Base-by-base conservation (phyloP, 306 rosid genomes). In the Herpetospermum pedunculosum region DNA sequence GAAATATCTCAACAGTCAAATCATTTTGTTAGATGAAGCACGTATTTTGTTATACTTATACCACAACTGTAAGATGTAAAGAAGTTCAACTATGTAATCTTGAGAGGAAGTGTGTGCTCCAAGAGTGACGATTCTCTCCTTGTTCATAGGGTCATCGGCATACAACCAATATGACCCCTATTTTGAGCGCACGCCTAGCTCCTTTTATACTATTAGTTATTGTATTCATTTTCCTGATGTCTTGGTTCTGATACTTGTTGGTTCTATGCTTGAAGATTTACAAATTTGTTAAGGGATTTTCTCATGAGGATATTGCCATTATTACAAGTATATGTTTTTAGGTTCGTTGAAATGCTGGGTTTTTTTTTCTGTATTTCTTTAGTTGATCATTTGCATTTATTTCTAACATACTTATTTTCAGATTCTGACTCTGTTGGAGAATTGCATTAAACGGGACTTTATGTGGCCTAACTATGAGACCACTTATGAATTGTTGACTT, bases 341-440 rank as follows among this genome's bases (percentile, higher is more conserved):
- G 58, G 29, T 59, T 59, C 19, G 40, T 49, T 49, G 54, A 49
- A 49, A 49, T 49, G 54, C 19, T 49, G 23, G 23, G n/a, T 15
- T 26, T n/a, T 16, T 59, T 59, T 59, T 15, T 2, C 26, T 60
- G 28, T 44, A 23, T 73, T 48, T 49, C 46, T 28, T 18, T 40
- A 73, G 46, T 28, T 12, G 14, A 21, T 34, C 21, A 13, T 35
- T 25, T 13, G 23, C 44, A 12, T 43, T 50, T 41, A 16, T 40
- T n/a, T 18, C 18, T 38, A 26, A 18, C 12, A 64, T 53, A 46
- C 32, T 73, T 73, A 58, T 35, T 83, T 75, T 77, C 81, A 90
- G 96, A 77, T 75, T 50, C 81, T 86, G 78, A 88, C 93, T 43
- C 52, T 80, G 23, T 77, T 88, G 77, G 96, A 90, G 82, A 78